Conservation (phyloP, 805 yeast genomes). For the Yamadazyma akitaensis region DNA sequence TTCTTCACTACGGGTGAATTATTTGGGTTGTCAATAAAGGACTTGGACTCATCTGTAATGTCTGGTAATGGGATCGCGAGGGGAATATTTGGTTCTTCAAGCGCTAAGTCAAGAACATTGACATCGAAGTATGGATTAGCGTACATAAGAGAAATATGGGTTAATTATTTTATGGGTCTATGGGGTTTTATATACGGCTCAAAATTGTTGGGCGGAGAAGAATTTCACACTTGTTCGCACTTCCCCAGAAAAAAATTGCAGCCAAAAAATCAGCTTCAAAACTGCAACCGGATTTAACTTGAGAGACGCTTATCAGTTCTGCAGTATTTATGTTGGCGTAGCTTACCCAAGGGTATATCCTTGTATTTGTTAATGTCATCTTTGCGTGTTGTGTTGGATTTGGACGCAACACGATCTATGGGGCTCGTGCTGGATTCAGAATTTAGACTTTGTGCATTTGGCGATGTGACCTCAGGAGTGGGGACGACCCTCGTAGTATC, state of each 20-base stretch:
- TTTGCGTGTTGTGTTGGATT: neutral
- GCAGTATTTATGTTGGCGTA: conserved; percentile 7
- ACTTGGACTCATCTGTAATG: conserved; percentile 20
- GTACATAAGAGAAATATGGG: conserved; percentile 1
- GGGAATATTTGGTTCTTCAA: conserved; percentile 26
- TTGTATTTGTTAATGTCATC: conserved; percentile 2
- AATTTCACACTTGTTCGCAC: conserved; percentile 2
- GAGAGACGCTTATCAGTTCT: neutral
- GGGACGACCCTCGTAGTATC: too few species aligned
- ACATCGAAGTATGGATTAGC: conserved; percentile 27
- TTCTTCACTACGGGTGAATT: conserved; percentile 26
- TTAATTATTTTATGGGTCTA: neutral
- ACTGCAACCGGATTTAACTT: too few species aligned
- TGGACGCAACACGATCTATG: neutral
- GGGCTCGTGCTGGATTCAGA: neutral
- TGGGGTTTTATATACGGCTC: neutral
- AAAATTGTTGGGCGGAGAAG: conserved; percentile 9
- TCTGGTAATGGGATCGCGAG: conserved; percentile 39
- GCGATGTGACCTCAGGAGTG: neutral
- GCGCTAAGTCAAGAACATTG: conserved; percentile 36
- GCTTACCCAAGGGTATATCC: conserved; percentile 10
- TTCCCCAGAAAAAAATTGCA: neutral
- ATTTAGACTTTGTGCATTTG: neutral
- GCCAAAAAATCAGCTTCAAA: neutral
- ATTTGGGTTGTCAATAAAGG: conserved; percentile 23